Percentiles rank a stretch among this genome's conserved stretches.
phyloP scores from a whole-genome alignment of 2,329 filamentous ascomycete species.

The Chrysosporium keratinophilum region DNA sequence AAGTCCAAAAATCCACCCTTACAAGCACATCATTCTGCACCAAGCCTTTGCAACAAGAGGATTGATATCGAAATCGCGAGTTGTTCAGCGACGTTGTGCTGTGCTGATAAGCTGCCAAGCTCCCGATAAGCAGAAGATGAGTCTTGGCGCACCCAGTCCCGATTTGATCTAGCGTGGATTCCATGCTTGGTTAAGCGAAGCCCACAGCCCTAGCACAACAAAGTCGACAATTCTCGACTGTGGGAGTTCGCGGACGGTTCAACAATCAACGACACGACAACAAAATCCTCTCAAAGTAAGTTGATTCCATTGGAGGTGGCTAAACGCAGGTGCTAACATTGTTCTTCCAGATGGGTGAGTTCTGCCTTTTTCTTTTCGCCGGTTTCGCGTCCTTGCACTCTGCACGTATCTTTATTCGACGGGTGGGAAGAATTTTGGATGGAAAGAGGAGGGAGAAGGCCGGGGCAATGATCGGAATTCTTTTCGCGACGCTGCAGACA shows the following conservation, averaged over 20 bases:
- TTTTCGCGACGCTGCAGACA: background rate
- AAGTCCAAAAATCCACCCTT: background rate
- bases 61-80: background rate
- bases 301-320: conserved; percentile 17
- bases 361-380: conserved; percentile 18
- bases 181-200: conserved; percentile 35
- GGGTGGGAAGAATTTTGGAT: conserved; percentile 7
- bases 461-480: background rate
- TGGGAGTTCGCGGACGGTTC: conserved; percentile 17
- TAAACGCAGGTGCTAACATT: conserved; percentile 21
- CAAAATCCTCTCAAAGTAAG: conserved; percentile 42
- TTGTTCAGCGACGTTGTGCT: background rate
- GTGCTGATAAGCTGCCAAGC: conserved; percentile 4
- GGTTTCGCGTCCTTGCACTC: conserved; percentile 20
- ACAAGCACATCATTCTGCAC: background rate
- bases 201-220: conserved; percentile 37
- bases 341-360: conserved; percentile 52
- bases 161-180: conserved; percentile 23
- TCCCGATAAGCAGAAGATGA: background rate
- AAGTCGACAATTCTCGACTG: conserved; percentile 34
- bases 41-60: background rate
- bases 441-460: background rate
- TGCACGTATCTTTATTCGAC: conserved; percentile 22
- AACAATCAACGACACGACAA: conserved; percentile 21
- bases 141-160: conserved; percentile 4